Conservation (phyloP, 345 rosid species). For the Nephelium lappaceum region DNA sequence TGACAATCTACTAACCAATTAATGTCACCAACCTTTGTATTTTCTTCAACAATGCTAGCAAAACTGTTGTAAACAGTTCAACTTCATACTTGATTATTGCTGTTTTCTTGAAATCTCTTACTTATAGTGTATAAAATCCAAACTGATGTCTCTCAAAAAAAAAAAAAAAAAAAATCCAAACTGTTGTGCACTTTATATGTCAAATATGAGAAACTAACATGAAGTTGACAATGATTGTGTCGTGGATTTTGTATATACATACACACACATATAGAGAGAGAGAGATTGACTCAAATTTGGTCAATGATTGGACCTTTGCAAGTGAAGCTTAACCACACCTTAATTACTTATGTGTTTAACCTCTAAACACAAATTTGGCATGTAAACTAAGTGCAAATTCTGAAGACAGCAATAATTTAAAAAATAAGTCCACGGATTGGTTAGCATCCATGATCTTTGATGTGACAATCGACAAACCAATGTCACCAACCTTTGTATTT, state of each 20-base stretch:
- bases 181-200: too few species aligned
- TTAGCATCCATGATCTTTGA: neutral
- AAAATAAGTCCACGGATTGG: neutral
- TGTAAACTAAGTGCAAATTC: neutral
- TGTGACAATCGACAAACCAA: constrained; percentile 9
- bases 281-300: constrained; percentile 9
- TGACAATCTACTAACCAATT: constrained; percentile 5
- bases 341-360: neutral
- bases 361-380: neutral
- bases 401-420: neutral
- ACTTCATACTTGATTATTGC: too few species aligned
- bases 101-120: too few species aligned
- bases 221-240: too few species aligned
- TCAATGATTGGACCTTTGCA: neutral
- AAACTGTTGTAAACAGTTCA: too few species aligned
- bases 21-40: neutral
- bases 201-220: too few species aligned
- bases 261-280: too few species aligned
- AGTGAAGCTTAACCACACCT: neutral
- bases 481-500: neutral
- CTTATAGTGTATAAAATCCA: too few species aligned
- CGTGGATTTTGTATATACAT: too few species aligned
- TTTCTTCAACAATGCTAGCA: neutral
- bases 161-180: too few species aligned
- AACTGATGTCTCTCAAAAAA: too few species aligned